Base-by-base conservation (phyloP, 768 basidiomycete species). In the Rhizopogon vesiculosus region DNA sequence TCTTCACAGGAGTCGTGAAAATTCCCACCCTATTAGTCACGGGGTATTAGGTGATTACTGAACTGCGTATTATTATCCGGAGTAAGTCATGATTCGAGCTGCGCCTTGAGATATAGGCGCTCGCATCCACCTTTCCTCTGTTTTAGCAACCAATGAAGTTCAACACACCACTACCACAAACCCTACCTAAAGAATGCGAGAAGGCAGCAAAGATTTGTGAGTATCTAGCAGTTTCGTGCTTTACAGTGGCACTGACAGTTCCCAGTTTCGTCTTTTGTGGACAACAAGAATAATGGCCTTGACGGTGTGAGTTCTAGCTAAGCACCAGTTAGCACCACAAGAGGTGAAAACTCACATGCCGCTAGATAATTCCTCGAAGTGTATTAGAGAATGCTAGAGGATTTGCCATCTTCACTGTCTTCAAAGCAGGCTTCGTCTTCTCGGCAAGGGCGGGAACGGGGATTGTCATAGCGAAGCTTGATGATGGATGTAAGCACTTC, bases 371-470 rank as follows among this genome's bases (percentile, higher is more conserved):
- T 55, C 84, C 84, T 33, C 73, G 77, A 22, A 68, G 62, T 40
- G 76, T 87, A 8, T 72, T 87, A 19, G 76, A 83, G 60, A 72
- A 77, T 56, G 85, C 85, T 15, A 77, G 72, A 31, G 85, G 94
- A 5, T 96, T 96, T 65, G 93, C 91, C n/a, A 91, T 93, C 45
- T 93, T 93, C 68, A 91, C 89, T 5, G 81, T 94, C 51, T 80
- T 92, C 72, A 94, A 93, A 64, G 82, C 78, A 19, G 77, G 77
- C 1, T 83, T 86, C 62, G 62, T 85, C 15, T 84, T 93, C 71
- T 80, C 81, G 42, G 91, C 90, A 2, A 76, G 91, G 63, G 94
- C 86, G 22, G 84, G 93, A 22, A 86, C 85, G 44, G 94, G 94
- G 7, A 72, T 98, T 18, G 94, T 96, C 38, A 94, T 98, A 51